phyloP scores from a whole-genome alignment of 176 grass and related monocot species.

The Musa acuminata region DNA sequence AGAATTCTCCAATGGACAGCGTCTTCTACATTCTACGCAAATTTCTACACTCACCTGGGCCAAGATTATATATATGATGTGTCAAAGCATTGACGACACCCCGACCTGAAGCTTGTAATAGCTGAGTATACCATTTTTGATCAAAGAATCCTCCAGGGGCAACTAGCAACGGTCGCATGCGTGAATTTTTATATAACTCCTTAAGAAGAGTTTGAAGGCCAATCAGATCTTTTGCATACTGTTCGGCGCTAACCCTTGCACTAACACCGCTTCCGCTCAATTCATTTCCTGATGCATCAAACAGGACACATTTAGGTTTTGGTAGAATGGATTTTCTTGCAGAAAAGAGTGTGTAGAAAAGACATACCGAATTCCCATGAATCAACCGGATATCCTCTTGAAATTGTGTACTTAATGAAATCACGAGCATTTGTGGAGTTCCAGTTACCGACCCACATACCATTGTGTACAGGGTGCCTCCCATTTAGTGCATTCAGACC shows the following conservation, averaged over 20 bases:
- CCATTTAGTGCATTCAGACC: constrained; percentile 88
- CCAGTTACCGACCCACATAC: constrained; percentile 64
- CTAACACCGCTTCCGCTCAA: constrained; percentile 74
- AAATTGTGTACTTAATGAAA: constrained; percentile 62
- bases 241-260: constrained; percentile 63
- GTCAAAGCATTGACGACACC: constrained; percentile 60
- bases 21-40: neutral
- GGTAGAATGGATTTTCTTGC: neutral
- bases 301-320: neutral
- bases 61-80: constrained; percentile 98
- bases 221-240: constrained; percentile 76
- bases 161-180: constrained; percentile 45
- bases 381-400: constrained; percentile 68
- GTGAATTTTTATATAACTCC: constrained; percentile 41
- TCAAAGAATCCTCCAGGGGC: constrained; percentile 95
- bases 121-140: constrained; percentile 54
- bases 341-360: neutral
- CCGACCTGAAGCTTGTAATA: constrained; percentile 61
- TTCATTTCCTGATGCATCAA: constrained; percentile 64
- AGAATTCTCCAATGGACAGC: neutral
- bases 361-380: constrained; percentile 98
- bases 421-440: constrained; percentile 67
- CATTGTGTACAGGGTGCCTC: constrained; percentile 28
- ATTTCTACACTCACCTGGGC: constrained; percentile 47
- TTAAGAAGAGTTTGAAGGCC: constrained; percentile 48